Evolutionary conservation across 179 eudicot species (phyloP), one percentile per base, ranked within the genome.

Genomic region (Sideroxylon spinosum): DNA sequence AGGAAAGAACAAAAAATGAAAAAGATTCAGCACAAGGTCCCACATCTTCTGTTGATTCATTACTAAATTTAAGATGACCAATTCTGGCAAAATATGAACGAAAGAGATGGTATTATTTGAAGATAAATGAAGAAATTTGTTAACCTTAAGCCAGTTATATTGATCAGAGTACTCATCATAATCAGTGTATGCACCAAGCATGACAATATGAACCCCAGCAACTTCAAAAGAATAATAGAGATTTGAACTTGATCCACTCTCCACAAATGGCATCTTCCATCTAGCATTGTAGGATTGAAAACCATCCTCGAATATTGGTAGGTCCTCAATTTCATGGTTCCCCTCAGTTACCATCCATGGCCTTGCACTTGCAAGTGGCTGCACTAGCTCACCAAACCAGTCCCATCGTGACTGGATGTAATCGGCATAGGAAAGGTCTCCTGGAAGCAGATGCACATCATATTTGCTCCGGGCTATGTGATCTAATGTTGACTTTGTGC

Each of bases 321-420:
- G 90, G 68, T 48, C 80, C 84, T 95, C 98, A 81, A 87, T 85
- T 73, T 95, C 98, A 84, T 95, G 99, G 85, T 95, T 95, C 79
- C 99, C 99, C 85, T 95, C 82, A 5, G 98, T 93, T 62, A 95
- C 99, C 99, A 95, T 95, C 99, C 99, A 95, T n/a, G 99, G 92
- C 86, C 90, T 90, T 48, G 87, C 82, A 88, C 99, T 93, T 3
- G 99, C 98, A 66, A 95, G 93, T 52, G 98, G 99, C 80, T 95
- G 91, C 78, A 95, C 94, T 23, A 92, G 84, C 77, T 89, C 86
- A 64, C 99, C 99, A 80, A 93, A 95, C 3, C 95, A 82, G 81
- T 95, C 99, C 99, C 99, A 95, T 78, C 71, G 87, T 25, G 79
- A 85, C 84, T 95, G 99, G 62, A 86, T 32, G 74, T 90, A 88